These are phyloP conservation scores for Tuber aestivum DNA, from an alignment of 495 filamentous ascomycete genomes.

Conservation along the genomic window DNA sequence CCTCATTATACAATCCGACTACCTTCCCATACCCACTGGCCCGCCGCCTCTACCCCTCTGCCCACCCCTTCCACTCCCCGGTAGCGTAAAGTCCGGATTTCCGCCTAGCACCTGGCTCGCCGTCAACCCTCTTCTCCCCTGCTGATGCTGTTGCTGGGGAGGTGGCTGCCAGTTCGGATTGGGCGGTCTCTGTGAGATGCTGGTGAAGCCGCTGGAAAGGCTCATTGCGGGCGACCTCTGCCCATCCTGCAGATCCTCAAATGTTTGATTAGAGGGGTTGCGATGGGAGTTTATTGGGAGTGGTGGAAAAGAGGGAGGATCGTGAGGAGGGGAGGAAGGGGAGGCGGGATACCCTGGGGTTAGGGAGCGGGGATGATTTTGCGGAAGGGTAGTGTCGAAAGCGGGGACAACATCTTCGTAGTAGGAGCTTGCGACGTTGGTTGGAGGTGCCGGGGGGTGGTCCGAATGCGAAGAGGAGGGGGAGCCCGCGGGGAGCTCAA, in stretches of 20 bases:
- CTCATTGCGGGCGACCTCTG: conserved; percentile 68
- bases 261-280: conserved; percentile 3
- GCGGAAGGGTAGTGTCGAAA: conserved; percentile 55
- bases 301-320: conserved; percentile 16
- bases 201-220: conserved; percentile 75
- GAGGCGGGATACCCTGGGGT: conserved; percentile 11
- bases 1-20: conserved; percentile 13
- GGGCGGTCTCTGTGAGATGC: conserved; percentile 73
- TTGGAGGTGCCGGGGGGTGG: conserved; percentile 34
- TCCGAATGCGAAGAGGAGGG: conserved; percentile 39
- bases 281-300: conserved; percentile 3
- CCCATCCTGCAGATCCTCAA: conserved; percentile 60
- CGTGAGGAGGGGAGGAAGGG: conserved; percentile 6
- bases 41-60: conserved; percentile 20
- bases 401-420: conserved; percentile 93
- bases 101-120: conserved; percentile 58
- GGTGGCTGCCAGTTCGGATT: conserved; percentile 71
- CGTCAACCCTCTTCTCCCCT: conserved; percentile 48
- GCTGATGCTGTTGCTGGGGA: conserved; percentile 37
- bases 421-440: conserved; percentile 54
- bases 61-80: conserved; percentile 39
- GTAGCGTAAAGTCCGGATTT: conserved; percentile 70
- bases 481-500: conserved; percentile 46
- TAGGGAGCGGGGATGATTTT: conserved; percentile 18
- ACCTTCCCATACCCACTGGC: conserved; percentile 24